Base-by-base conservation (phyloP, 1,284 basidiomycete genomes). In the Tilletia horrida region DNA sequence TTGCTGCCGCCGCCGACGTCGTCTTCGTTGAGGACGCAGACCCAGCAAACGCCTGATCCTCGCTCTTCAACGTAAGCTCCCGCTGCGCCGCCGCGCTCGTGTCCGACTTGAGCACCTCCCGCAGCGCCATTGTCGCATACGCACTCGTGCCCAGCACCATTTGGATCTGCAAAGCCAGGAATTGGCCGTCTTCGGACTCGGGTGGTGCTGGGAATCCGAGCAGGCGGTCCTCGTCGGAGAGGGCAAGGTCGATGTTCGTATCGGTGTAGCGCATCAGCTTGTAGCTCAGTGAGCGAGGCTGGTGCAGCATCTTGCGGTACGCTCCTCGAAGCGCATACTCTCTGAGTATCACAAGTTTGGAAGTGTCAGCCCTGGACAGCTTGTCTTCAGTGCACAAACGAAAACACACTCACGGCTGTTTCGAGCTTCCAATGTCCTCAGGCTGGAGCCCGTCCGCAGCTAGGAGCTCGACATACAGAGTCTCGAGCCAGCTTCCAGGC, bases 271-370 rank as follows among this genome's bases (percentile, higher is more conserved):
- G 86, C 66, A 97, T 84, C 21, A 91, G 86, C 4, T 86, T 85
- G 91, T 92, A 96, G 0, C 88, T 86, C 47, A 97, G 84, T 71
- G 91, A 86, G 63, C 86, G 87, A 0, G 96, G 95, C 25, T 89
- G 85, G 75, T 94, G 92, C 65, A 98, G 83, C 66, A 98, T 91
- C 69, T 90, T 89, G 69, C 96, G 89, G 81, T 98, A 98, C 0
- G 93, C 92, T 7, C 96, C 96, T 66, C 88, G 89, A 29, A 98
- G 85, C 7, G 89, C 91, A 83, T 93, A 97, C 66, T 97, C 94
- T 79, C 92, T 94, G 57, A 13, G 3, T 4, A 52, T 3, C 8
- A 64, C 62, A 8, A 62, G 35, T 11, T 6, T 40, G 11, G 11
- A 40, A 40, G 35, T 4, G 11, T 40, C 35, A 40, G 35, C 35